These are phyloP conservation scores for Fomitiporia mediterranea DNA, from an alignment of 1,284 basidiomycete species.

Conservation along the genomic window DNA sequence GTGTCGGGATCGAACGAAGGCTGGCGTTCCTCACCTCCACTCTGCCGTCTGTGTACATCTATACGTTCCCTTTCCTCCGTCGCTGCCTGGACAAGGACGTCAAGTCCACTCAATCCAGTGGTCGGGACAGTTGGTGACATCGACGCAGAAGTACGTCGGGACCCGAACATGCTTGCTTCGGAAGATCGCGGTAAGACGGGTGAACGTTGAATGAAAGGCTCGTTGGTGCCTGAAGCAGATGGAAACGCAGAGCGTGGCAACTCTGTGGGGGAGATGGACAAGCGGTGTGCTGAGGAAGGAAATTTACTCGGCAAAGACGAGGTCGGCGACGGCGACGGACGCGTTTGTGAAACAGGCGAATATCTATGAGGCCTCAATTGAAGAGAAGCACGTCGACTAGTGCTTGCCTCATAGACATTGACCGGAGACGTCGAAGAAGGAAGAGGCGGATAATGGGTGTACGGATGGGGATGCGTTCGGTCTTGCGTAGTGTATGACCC, in stretches of 20 bases:
- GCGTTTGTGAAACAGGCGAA: slow-evolving; percentile 16
- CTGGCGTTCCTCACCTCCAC: slow-evolving; percentile 27
- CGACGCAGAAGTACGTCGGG: slow-evolving; percentile 19
- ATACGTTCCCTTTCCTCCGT: slow-evolving; percentile 40
- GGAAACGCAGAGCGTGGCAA: not conserved
- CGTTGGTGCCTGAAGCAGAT: not conserved
- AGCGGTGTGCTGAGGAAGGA: slow-evolving; percentile 20
- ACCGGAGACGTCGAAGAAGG: not conserved
- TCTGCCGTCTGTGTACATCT: slow-evolving; percentile 32
- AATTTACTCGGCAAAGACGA: slow-evolving; percentile 26
- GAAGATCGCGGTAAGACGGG: slow-evolving; percentile 2
- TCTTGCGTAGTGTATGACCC: slow-evolving; percentile 7
- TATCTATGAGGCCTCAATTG: slow-evolving; percentile 13
- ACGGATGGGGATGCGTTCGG: slow-evolving; percentile 14
- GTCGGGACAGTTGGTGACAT: slow-evolving; percentile 14
- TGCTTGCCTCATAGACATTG: slow-evolving; percentile 3
- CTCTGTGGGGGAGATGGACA: slow-evolving; percentile 8
- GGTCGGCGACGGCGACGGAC: slow-evolving; percentile 14
- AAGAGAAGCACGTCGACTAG: not conserved
- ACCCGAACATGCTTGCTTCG: slow-evolving; percentile 1
- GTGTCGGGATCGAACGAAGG: not conserved
- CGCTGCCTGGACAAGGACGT: slow-evolving; percentile 52
- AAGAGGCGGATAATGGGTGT: not conserved
- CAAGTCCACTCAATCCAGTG: slow-evolving; percentile 36
- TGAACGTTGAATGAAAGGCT: not conserved